These are phyloP conservation scores for Sesbania bispinosa DNA, from an alignment of 306 rosid genomes.

Conservation along the genomic window DNA sequence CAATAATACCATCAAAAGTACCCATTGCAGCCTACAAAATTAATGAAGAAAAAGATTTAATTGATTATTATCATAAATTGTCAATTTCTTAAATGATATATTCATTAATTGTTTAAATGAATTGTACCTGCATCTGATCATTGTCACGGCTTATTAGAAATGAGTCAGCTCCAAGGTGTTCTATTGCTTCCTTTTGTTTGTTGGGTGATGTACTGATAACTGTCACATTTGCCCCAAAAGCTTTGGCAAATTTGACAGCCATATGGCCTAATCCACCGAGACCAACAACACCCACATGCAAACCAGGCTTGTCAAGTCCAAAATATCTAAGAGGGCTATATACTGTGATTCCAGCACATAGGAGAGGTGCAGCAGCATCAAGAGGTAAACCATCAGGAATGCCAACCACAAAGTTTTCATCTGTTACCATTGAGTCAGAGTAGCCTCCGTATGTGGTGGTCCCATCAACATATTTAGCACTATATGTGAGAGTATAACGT, in stretches of 20 bases:
- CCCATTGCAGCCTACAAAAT: conserved; percentile 31
- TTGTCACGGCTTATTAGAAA: conserved; percentile 46
- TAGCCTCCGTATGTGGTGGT: no score
- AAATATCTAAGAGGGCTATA: no score
- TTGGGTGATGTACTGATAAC: conserved; percentile 52
- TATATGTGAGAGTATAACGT: background rate
- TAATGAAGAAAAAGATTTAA: background rate
- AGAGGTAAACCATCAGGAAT: no score
- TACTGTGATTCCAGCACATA: no score
- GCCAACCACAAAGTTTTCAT: no score
- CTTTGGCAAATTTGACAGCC: no score
- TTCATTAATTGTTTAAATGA: background rate
- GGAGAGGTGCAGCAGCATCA: no score
- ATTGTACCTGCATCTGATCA: conserved; percentile 38
- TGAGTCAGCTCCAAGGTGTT: conserved; percentile 36
- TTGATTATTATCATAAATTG: background rate
- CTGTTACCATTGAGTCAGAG: no score
- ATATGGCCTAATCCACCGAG: no score
- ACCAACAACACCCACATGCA: no score
- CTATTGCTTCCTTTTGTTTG: conserved; percentile 45
- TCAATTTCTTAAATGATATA: background rate
- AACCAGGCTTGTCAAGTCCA: no score
- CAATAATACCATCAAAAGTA: conserved; percentile 50
- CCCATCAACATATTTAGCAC: no score
- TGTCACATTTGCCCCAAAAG: conserved; percentile 46